Percentiles rank a stretch among this genome's conserved stretches.
These are phyloP conservation scores for Aspergillus sp. DNA, from an alignment of 2,329 filamentous ascomycete genomes.

Conservation along the genomic window DNA sequence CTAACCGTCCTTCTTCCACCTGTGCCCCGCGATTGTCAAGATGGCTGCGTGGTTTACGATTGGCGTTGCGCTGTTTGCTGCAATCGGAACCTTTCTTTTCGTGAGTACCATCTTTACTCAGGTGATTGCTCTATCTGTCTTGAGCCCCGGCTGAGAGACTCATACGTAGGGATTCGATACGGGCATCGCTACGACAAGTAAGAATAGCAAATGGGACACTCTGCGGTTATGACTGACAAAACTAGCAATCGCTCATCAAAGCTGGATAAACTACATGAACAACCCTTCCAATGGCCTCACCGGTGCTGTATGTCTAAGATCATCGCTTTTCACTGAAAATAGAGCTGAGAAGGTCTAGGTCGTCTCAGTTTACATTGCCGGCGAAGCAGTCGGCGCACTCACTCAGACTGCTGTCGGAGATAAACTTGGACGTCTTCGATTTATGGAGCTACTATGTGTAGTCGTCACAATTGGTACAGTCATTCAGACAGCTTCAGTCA, in stretches of 20 bases:
- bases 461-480: constrained; percentile 57
- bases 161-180: constrained; percentile 59
- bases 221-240: not conserved
- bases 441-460: constrained; percentile 57
- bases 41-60: constrained; percentile 52
- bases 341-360: constrained; percentile 39
- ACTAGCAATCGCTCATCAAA: constrained; percentile 59
- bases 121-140: too few species aligned
- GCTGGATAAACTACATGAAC: constrained; percentile 62
- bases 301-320: constrained; percentile 48
- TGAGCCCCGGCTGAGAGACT: constrained; percentile 6
- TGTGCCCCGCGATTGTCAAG: constrained; percentile 12
- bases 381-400: constrained; percentile 59
- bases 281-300: constrained; percentile 58
- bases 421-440: constrained; percentile 54
- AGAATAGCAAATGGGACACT: constrained; percentile 21
- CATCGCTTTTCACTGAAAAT: not conserved
- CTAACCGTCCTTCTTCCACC: not conserved
- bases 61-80: constrained; percentile 58
- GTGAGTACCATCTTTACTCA: constrained; percentile 36
- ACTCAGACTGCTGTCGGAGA: constrained; percentile 58
- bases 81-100: constrained; percentile 62
- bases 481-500: constrained; percentile 58
- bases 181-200: constrained; percentile 61
- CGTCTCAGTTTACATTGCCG: constrained; percentile 61